These are phyloP conservation scores for Lodderomyces elongisporus DNA, from an alignment of 1,139 yeast species.

Conservation along the genomic window DNA sequence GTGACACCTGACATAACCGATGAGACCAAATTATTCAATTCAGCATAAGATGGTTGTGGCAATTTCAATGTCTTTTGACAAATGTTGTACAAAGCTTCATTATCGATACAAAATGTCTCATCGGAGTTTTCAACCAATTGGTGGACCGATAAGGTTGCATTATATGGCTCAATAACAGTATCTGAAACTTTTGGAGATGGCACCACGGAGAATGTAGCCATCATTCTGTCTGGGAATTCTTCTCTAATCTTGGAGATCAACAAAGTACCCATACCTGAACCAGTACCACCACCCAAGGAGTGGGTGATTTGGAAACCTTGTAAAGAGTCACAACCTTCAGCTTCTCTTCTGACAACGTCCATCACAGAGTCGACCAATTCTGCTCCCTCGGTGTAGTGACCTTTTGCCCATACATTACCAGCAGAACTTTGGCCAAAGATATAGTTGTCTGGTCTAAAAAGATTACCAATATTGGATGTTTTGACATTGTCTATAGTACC, in stretches of 20 bases:
- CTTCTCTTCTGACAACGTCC: slow-evolving; percentile 89
- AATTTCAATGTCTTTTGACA: slow-evolving; percentile 81
- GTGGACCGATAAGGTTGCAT: slow-evolving; percentile 87
- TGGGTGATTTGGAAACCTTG: slow-evolving; percentile 95
- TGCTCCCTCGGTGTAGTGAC: slow-evolving; percentile 94
- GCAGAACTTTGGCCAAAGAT: slow-evolving; percentile 90
- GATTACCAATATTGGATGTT: slow-evolving; percentile 69
- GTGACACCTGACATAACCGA: slow-evolving; percentile 93
- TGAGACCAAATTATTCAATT: slow-evolving; percentile 76
- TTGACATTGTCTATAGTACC: slow-evolving; percentile 86
- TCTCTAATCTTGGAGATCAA: slow-evolving; percentile 76
- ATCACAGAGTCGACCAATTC: slow-evolving; percentile 85
- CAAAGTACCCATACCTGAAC: slow-evolving; percentile 92
- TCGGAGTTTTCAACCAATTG: slow-evolving; percentile 87
- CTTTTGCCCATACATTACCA: slow-evolving; percentile 95
- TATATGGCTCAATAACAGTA: slow-evolving; percentile 91
- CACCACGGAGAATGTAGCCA: slow-evolving; percentile 90
- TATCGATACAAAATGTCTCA: slow-evolving; percentile 92
- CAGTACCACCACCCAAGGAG: slow-evolving; percentile 95
- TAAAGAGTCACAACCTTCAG: slow-evolving; percentile 85
- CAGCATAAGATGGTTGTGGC: slow-evolving; percentile 70
- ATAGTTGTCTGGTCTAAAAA: slow-evolving; percentile 88
- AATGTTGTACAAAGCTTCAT: slow-evolving; percentile 86
- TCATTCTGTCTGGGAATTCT: slow-evolving; percentile 91
- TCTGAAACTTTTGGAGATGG: slow-evolving; percentile 90